A percentile compares a stretch with the other conserved stretches of the same genome.
These are phyloP conservation scores for Eutrema japonicum DNA, from an alignment of 345 rosid species.

Conservation along the genomic window DNA sequence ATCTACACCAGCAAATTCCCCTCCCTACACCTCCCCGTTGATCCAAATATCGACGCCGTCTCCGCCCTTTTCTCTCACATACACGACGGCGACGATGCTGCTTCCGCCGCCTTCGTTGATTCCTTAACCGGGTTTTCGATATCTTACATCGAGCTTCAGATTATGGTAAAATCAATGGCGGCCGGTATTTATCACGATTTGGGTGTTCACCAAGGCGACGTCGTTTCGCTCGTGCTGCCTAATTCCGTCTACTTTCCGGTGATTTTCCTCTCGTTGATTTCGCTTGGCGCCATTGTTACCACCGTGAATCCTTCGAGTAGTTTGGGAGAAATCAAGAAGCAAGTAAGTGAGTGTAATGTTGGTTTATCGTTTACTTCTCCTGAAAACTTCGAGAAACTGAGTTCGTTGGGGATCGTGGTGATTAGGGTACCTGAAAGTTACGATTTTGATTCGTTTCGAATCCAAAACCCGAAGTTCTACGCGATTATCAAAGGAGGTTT, in stretches of 20 bases:
- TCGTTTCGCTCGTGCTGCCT: constrained; percentile 68
- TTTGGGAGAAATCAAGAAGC: constrained; percentile 56
- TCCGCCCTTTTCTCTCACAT: constrained; percentile 65
- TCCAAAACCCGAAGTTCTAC: constrained; percentile 45
- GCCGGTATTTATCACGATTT: constrained; percentile 51
- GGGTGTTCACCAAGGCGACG: constrained; percentile 68
- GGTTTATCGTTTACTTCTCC: constrained; percentile 52
- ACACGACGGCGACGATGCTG: constrained; percentile 39
- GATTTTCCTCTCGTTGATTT: constrained; percentile 60
- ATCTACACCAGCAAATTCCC: constrained; percentile 63
- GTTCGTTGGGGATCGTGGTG: constrained; percentile 45
- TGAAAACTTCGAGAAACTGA: constrained; percentile 48
- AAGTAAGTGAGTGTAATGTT: constrained; percentile 48
- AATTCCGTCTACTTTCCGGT: constrained; percentile 71
- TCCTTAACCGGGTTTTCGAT: constrained; percentile 64
- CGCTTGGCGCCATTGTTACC: constrained; percentile 66
- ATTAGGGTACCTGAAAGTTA: constrained; percentile 59
- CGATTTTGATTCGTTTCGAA: constrained; percentile 29
- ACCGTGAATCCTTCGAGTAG: constrained; percentile 69
- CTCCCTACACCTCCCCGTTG: constrained; percentile 52
- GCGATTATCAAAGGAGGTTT: constrained; percentile 43
- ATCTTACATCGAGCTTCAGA: constrained; percentile 53
- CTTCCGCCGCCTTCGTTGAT: constrained; percentile 60
- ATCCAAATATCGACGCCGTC: constrained; percentile 62
- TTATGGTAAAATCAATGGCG: constrained; percentile 60